These are phyloP conservation scores for Aspergillus novofumigatus DNA, from an alignment of 2,329 filamentous ascomycete genomes.

Conservation along the genomic window DNA sequence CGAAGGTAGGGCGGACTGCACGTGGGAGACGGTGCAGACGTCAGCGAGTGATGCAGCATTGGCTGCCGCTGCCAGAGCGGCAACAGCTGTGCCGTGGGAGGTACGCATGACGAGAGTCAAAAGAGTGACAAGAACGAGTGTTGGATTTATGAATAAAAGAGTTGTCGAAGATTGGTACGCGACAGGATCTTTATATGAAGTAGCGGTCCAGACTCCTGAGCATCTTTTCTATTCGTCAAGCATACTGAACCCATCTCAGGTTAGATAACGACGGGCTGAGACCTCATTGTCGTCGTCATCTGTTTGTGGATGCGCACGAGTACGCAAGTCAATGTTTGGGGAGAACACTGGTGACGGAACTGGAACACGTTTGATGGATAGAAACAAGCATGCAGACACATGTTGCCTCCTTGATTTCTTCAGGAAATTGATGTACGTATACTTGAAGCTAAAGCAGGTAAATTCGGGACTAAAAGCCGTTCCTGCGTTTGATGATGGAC, in stretches of 20 bases:
- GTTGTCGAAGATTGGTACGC: neutral
- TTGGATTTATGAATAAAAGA: neutral
- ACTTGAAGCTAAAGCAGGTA: neutral
- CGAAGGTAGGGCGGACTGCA: slow-evolving; percentile 41
- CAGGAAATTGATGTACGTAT: neutral
- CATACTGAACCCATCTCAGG: neutral
- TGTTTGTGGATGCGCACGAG: neutral
- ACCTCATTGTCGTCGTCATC: neutral
- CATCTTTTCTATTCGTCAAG: too few relatives aligned
- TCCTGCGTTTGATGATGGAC: neutral
- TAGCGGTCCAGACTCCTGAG: neutral
- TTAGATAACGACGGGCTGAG: neutral
- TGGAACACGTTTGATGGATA: too few relatives aligned
- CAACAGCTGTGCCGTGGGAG: slow-evolving; percentile 6
- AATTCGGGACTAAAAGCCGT: neutral
- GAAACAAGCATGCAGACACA: too few relatives aligned
- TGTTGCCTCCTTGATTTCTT: too few relatives aligned
- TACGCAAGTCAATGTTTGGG: neutral
- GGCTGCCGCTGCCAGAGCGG: slow-evolving; percentile 24
- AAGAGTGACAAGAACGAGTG: neutral
- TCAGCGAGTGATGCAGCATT: slow-evolving; percentile 36
- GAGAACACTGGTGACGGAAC: neutral
- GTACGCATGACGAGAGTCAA: neutral
- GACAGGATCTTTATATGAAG: neutral
- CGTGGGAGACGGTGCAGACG: slow-evolving; percentile 42